These are phyloP conservation scores for Exophiala dermatitidis DNA, from an alignment of 2,329 filamentous ascomycete species.

Conservation along the genomic window DNA sequence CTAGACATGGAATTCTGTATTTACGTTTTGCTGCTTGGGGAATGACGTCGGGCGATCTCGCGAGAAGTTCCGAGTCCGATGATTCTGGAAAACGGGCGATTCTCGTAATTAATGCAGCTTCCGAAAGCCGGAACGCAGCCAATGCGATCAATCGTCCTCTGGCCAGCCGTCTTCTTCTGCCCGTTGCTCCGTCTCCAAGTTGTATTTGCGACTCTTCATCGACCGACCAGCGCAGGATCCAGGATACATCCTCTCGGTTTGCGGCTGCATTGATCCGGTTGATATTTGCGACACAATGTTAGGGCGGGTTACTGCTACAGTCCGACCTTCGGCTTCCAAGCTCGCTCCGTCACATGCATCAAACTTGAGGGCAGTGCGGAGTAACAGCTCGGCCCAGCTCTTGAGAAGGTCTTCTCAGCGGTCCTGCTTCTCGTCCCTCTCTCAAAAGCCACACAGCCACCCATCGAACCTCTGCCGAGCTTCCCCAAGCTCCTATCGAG, in stretches of 20 bases:
- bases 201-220: too few species aligned
- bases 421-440: constrained; percentile 13
- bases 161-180: not conserved
- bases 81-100: not conserved
- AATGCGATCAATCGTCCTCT: not conserved
- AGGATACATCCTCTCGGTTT: not conserved
- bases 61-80: not conserved
- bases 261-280: not conserved
- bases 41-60: not conserved
- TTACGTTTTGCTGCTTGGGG: not conserved
- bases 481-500: constrained; percentile 6
- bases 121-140: not conserved
- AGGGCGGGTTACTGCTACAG: constrained; percentile 11
- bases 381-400: constrained; percentile 15
- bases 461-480: constrained; percentile 4
- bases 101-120: not conserved
- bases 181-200: not conserved
- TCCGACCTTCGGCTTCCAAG: constrained; percentile 12
- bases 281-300: constrained; percentile 9
- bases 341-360: constrained; percentile 16
- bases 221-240: too few species aligned
- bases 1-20: not conserved
- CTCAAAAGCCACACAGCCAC: constrained; percentile 10
- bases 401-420: constrained; percentile 16
- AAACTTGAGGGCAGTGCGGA: constrained; percentile 19